A percentile compares a stretch with the other conserved stretches of the same genome.
Evolutionary conservation across 495 filamentous ascomycete genomes (phyloP).

Genomic region (Podospora pseudocomata): DNA sequence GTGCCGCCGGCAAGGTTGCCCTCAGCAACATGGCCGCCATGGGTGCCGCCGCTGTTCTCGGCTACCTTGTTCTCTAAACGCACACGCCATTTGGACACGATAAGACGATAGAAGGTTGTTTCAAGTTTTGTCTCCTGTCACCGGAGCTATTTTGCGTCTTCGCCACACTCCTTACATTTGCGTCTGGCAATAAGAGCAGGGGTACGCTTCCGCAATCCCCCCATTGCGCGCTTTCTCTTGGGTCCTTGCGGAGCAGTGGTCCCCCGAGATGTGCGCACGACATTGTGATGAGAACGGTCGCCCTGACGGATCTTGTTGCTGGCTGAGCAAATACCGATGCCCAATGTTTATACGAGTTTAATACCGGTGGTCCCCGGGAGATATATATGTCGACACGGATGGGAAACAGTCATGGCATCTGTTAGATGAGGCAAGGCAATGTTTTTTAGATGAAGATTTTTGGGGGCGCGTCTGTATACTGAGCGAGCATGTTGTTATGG

Average conservation of each 20-base stretch:
- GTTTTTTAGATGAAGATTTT: not conserved
- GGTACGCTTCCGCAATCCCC: not conserved
- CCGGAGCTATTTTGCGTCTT: constrained; percentile 26
- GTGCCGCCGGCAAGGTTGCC: constrained; percentile 25
- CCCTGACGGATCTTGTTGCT: not conserved
- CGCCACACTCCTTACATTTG: constrained; percentile 26
- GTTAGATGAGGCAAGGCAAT: constrained; percentile 3
- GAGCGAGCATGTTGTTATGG: constrained; percentile 1
- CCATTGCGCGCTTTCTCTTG: not conserved
- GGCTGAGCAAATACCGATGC: constrained; percentile 11
- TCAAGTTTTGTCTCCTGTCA: constrained; percentile 8
- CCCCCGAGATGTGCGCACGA: not conserved
- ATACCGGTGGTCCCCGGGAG: constrained; percentile 11
- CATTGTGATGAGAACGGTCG: not conserved
- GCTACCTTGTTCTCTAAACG: constrained; percentile 31
- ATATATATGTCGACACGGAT: not conserved
- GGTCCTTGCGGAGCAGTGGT: not conserved
- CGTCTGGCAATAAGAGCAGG: not conserved
- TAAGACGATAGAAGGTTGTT: constrained; percentile 6
- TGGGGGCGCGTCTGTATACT: not conserved
- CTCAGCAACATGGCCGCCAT: constrained; percentile 23
- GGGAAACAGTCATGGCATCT: not conserved
- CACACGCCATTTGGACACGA: not conserved
- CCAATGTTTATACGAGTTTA: constrained; percentile 11
- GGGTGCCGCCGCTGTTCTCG: constrained; percentile 29